Evolutionary conservation across 805 yeast genomes (phyloP).

Genomic region (Kuraishia hungarica): DNA sequence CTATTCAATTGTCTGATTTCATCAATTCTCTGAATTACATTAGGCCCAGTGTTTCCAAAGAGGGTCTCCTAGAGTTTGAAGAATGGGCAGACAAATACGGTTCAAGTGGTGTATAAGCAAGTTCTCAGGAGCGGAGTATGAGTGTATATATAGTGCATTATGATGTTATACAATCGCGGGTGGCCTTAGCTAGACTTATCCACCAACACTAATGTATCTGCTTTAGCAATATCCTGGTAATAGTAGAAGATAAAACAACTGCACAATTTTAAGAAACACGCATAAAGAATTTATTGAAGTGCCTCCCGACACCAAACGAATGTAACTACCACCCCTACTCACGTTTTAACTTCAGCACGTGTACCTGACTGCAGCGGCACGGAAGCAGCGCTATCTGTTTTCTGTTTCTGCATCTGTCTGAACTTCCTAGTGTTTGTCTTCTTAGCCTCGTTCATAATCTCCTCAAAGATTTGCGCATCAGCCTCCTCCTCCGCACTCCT

Average conservation of each 20-base stretch:
- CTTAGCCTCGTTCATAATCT: slow-evolving; percentile 28
- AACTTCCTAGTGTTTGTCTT: slow-evolving; percentile 19
- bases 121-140: too few species aligned
- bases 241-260: too few species aligned
- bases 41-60: slow-evolving; percentile 80
- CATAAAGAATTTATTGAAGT: too few species aligned
- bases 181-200: too few species aligned
- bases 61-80: slow-evolving; percentile 73
- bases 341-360: not conserved
- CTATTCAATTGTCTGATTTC: slow-evolving; percentile 69
- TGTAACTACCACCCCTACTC: not conserved
- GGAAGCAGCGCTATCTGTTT: not conserved
- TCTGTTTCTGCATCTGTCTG: slow-evolving; percentile 4
- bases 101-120: slow-evolving; percentile 77
- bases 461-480: slow-evolving; percentile 74
- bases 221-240: too few species aligned
- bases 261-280: too few species aligned
- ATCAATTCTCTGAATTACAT: slow-evolving; percentile 66
- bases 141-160: too few species aligned
- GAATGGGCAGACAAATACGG: slow-evolving; percentile 86
- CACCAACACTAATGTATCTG: too few species aligned
- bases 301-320: too few species aligned
- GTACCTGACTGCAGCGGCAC: not conserved
- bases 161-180: too few species aligned
- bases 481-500: slow-evolving; percentile 65